Percentiles rank a stretch among this genome's conserved stretches.
Conservation (phyloP, 352 stramenopile genomes). For the Pythium apleroticum region DNA sequence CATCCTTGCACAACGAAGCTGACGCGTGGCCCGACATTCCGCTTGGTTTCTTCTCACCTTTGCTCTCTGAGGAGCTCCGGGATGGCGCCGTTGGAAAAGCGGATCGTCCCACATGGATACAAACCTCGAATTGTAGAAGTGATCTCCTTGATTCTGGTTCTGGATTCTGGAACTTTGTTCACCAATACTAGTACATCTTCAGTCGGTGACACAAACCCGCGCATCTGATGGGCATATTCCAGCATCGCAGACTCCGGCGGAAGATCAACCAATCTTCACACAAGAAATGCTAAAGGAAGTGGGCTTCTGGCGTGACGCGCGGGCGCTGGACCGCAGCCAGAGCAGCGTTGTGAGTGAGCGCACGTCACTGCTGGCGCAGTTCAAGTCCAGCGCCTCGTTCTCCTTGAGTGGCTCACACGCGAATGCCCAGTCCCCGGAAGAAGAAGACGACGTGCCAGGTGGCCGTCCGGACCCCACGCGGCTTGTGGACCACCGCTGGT, state of each 20-base stretch:
- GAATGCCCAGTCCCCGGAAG: not conserved
- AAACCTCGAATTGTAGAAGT: not conserved
- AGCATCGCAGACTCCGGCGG: too few species aligned
- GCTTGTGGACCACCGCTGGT: slow-evolving; percentile 61
- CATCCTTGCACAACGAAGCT: too few species aligned
- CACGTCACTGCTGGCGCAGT: slow-evolving; percentile 4
- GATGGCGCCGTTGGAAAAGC: too few species aligned
- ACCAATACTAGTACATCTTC: not conserved
- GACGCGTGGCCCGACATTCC: too few species aligned
- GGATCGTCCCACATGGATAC: not conserved
- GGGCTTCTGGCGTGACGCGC: slow-evolving; percentile 21
- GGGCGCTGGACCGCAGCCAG: slow-evolving; percentile 5
- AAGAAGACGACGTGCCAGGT: slow-evolving; percentile 9
- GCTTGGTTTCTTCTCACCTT: too few species aligned
- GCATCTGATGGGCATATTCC: not conserved
- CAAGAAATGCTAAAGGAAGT: slow-evolving; percentile 20
- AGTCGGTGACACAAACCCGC: not conserved
- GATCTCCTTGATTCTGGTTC: not conserved
- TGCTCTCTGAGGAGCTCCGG: too few species aligned
- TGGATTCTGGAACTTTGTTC: not conserved
- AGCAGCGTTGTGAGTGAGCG: not conserved
- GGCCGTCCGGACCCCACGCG: slow-evolving; percentile 40
- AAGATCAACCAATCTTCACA: not conserved
- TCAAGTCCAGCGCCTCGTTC: slow-evolving; percentile 3
- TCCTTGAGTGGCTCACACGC: not conserved